Base-by-base conservation (phyloP, 1,284 basidiomycete genomes). In the Exobasidium rhododendri region DNA sequence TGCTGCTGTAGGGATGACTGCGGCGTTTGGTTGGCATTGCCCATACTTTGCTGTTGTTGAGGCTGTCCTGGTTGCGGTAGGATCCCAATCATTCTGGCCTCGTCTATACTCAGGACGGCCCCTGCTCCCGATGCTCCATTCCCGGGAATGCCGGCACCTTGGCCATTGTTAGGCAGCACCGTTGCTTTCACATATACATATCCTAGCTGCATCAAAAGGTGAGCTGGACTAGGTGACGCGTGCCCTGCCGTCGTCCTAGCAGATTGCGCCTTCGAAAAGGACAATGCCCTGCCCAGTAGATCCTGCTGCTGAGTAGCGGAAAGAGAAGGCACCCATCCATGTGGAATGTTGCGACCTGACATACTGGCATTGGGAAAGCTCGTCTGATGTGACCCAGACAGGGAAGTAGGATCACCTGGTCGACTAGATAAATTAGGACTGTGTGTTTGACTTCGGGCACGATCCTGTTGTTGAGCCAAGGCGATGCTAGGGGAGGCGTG, bases 121-220 rank as follows among this genome's bases (percentile, higher is more conserved):
- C 47, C 47, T 6, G 47, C 20, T 4, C 47, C 47, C 13, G 47
- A 50, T 24, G 47, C 20, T 4, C 75, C 75, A 11, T 71, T 73
- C 1, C 43, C 50, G 17, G 44, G 28, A 22, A 58, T 32, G 22
- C 47, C 59, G 5, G 60, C 45, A 11, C 22, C 56, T n/a, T 49
- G 29, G 13, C 47, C 61, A 24, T 58, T 55, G 50, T 55, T 52
- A 11, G 61, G 61, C 4, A 62, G 24, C 30, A 51, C 55, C 28
- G 22, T 40, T 10, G 66, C 68, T 50, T 73, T 74, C 43, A 78
- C 61, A 62, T 73, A 76, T 44, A 78, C 66, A 45, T 68, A 78
- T 49, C 75, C 75, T 66, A 75, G 67, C 58, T 75, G 70, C 61
- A 70, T 64, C 6, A 78, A 60, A 17, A 72, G 69, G 32, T 73